Evolutionary conservation across 2,329 filamentous ascomycete genomes (phyloP).

Genomic region (Thielaviopsis musarum): DNA sequence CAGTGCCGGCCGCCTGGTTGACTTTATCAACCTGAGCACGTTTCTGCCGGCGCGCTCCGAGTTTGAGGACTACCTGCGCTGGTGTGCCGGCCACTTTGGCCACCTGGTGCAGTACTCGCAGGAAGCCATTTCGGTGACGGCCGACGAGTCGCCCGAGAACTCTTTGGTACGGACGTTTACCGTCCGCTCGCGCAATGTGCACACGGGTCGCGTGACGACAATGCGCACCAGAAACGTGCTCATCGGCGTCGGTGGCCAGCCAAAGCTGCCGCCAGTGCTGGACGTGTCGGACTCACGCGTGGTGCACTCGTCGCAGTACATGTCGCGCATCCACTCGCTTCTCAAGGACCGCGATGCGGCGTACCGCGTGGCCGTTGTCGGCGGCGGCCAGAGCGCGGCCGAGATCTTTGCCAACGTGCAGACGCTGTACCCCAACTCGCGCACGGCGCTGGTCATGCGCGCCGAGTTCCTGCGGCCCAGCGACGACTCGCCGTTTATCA

Average conservation of each 20-base stretch:
- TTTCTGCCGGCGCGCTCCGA: conserved; percentile 75
- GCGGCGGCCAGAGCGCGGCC: conserved; percentile 80
- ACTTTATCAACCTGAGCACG: conserved; percentile 81
- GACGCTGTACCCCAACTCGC: conserved; percentile 62
- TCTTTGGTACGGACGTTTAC: conserved; percentile 30
- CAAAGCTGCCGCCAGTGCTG: conserved; percentile 53
- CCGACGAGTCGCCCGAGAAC: conserved; percentile 28
- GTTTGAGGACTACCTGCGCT: conserved; percentile 90
- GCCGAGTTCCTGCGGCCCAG: conserved; percentile 72
- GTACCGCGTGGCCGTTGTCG: conserved; percentile 69
- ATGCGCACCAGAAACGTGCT: conserved; percentile 49
- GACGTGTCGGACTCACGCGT: conserved; percentile 55
- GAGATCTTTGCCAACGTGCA: conserved; percentile 91
- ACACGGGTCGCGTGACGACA: conserved; percentile 35
- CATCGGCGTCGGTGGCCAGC: conserved; percentile 40
- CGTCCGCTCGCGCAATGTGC: conserved; percentile 46
- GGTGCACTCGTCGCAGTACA: conserved; percentile 80
- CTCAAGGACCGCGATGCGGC: conserved; percentile 33
- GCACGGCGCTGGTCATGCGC: conserved; percentile 64
- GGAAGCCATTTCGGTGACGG: conserved; percentile 57
- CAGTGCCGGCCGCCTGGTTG: conserved; percentile 59
- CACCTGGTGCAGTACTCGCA: conserved; percentile 56
- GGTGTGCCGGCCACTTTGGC: conserved; percentile 73
- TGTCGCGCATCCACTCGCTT: conserved; percentile 42
- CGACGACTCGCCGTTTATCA: conserved; percentile 93